Conservation (phyloP, 257 asterid genomes). For the Agastache rugosa region DNA sequence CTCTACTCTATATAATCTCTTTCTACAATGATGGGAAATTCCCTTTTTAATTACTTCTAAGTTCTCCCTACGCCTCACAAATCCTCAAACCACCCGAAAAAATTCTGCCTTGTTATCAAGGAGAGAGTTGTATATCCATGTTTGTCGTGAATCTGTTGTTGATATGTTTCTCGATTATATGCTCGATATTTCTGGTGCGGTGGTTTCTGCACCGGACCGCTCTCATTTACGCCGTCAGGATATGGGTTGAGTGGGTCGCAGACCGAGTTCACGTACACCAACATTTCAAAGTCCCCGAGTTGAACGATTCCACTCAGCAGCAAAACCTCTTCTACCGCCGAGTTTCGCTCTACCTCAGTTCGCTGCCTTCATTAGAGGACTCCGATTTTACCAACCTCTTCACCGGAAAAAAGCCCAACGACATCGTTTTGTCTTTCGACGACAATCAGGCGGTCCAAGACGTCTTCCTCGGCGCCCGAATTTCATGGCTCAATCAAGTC, state of each 20-base stretch:
- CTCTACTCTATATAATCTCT: constrained; percentile 9
- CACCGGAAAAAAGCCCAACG: constrained; percentile 57
- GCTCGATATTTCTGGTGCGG: constrained; percentile 45
- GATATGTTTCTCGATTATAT: constrained; percentile 30
- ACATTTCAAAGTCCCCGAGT: constrained; percentile 61
- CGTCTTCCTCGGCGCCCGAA: constrained; percentile 63
- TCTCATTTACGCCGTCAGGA: constrained; percentile 57
- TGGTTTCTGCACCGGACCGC: constrained; percentile 69
- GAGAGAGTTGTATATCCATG: constrained; percentile 29
- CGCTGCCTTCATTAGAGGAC: constrained; percentile 60
- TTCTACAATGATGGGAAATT: not conserved
- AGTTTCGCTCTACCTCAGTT: constrained; percentile 56
- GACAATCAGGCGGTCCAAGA: constrained; percentile 54
- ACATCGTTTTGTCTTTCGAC: constrained; percentile 56
- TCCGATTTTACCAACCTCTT: constrained; percentile 67
- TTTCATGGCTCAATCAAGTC: constrained; percentile 52
- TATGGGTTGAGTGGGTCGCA: constrained; percentile 56
- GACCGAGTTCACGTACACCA: constrained; percentile 77
- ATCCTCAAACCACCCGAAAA: not conserved
- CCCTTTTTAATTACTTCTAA: constrained; percentile 7
- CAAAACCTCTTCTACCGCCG: constrained; percentile 57
- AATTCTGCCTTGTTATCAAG: too few species aligned
- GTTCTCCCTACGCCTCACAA: not conserved
- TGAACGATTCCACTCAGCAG: constrained; percentile 61
- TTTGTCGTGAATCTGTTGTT: constrained; percentile 38